Evolutionary conservation across 2,329 filamentous ascomycete genomes (phyloP), one percentile per base, ranked within the genome.

Genomic region (Penicillium concentricum): DNA sequence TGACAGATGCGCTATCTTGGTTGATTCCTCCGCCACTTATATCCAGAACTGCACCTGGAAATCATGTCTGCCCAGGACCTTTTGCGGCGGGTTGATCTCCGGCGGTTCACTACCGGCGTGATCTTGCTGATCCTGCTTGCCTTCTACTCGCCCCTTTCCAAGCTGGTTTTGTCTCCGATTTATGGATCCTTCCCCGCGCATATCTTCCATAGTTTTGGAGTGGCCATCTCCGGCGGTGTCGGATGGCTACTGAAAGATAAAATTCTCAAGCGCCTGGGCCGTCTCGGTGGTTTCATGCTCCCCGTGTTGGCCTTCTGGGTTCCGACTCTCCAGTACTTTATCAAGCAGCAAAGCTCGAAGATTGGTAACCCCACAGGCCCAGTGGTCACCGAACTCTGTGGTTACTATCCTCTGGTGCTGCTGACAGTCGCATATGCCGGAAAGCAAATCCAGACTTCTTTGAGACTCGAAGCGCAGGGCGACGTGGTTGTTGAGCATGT

Each of bases 141-240:
- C 1, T 67, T 71, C 34, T 78, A 72, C 58, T 76, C 77, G 5
- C 72, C 72, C 32, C 64, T 78, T 24, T 78, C 76, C 34, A 85
- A 91, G 69, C 80, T 92, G 60, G 87, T 84, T 38, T 80, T 97
- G 34, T 90, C 91, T 20, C 94, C 94, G 2, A 89, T 95, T 12
- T 97, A 95, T 74, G 94, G 94, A 51, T 86, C 87, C 16, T 90
- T 96, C 37, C 90, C 93, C 1, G 81, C 91, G 0, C 82, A 84
- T 1, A 79, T 88, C 62, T 89, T 87, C 72, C 93, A 97, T 72
- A 77, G 81, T 50, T 83, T 84, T 69, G 81, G 86, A 58, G 78
- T 91, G 60, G 86, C 86, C 65, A 77, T 83, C 4, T 86, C 85
- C 28, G 85, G 86, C 59, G 87, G 92, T 60, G 73, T 86, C 16